Evolutionary conservation across 164 flowering plant genomes (phyloP).

Genomic region (Hamamelis virginiana): DNA sequence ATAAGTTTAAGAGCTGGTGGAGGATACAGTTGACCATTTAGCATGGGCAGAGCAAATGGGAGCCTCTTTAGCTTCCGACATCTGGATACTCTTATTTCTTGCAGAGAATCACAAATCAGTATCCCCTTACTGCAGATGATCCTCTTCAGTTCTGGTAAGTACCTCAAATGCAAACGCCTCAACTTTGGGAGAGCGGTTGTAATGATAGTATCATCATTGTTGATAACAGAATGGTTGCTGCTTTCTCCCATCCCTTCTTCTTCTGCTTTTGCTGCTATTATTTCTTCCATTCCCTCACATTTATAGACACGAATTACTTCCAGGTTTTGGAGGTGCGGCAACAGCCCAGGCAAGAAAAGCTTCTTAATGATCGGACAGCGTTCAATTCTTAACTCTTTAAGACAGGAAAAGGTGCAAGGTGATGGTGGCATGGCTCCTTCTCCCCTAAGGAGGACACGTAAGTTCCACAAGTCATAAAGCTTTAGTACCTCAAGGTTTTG

Average conservation of each 20-base stretch:
- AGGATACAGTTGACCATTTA: neutral
- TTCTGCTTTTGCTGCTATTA: conserved; percentile 5
- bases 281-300: conserved; percentile 11
- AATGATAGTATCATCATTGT: neutral
- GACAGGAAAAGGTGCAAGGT: conserved; percentile 2
- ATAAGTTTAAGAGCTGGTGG: conserved; percentile 3
- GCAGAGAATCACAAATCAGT: conserved; percentile 13
- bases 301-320: conserved; percentile 3
- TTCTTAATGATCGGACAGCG: conserved; percentile 7
- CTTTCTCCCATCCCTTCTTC: neutral
- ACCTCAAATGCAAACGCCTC: neutral
- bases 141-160: conserved; percentile 16
- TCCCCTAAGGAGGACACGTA: no score
- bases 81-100: neutral
- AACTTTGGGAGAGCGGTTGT: conserved; percentile 15
- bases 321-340: conserved; percentile 14
- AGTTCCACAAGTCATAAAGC: no score
- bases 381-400: neutral
- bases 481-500: no score
- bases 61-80: conserved; percentile 17
- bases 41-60: conserved; percentile 2
- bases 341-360: conserved; percentile 2
- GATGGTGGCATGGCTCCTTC: neutral
- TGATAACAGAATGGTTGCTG: neutral
- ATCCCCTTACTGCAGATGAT: conserved; percentile 4